Base-by-base conservation (phyloP, 108 stramenopile genomes). In the Cyclotella baltica region DNA sequence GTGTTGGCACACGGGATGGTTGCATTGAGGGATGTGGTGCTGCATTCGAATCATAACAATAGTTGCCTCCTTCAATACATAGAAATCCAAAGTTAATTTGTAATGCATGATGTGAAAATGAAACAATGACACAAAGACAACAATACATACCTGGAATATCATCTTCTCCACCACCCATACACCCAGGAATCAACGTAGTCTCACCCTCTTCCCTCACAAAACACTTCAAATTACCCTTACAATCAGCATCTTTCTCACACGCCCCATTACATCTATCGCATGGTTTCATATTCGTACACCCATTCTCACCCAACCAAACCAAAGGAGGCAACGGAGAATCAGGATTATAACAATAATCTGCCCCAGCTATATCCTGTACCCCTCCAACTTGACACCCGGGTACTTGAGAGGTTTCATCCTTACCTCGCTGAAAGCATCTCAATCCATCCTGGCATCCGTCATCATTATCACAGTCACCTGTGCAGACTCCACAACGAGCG, bases 391-490 rank as follows among this genome's bases (percentile, higher is more conserved):
- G 36, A 38, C 82, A 83, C 27, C 82, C 82, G 22, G 82, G 82
- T 16, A 83, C 82, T 30, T 73, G 82, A 10, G 73, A 43, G 15
- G 61, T 57, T 10, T 81, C 80, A 19, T 53, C 76, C 29, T 62
- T 46, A n/a, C 29, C 76, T 13, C 86, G 80, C n/a, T 84, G 75
- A 53, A 81, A 87, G 59, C 86, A 87, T 11, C 20, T 30, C 36
- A 87, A 48, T 16, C 65, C 76, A 16, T 23, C 29, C 10, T 48
- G 37, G 72, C 86, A 87, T 27, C 76, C 83, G 33, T 38, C 28
- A 62, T 84, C 69, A 22, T 16, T 19, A 52, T 87, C 83, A 35
- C 86, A 87, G 53, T 87, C 86, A 23, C 83, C 83, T 35, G 55
- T 30, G 34, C 86, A 87, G 19, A 30, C 58, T 23, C 53, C 68